Percentiles rank a stretch among this genome's conserved stretches.
These are phyloP conservation scores for Didymellaceae sp. DNA, from an alignment of 2,329 filamentous ascomycete species.

Conservation along the genomic window DNA sequence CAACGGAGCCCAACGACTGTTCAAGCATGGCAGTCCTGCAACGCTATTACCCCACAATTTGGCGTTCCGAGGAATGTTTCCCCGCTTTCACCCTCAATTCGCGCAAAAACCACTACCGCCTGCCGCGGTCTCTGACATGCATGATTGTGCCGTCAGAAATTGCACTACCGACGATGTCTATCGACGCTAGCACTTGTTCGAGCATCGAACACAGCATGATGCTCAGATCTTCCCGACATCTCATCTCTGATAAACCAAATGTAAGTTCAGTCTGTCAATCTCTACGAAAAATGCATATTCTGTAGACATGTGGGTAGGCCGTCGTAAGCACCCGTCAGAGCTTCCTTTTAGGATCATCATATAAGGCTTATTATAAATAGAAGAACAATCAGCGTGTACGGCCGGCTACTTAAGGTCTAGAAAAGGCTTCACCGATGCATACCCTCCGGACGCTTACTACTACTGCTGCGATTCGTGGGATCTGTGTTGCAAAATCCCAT, in stretches of 20 bases:
- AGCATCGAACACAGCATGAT: background rate
- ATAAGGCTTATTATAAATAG: background rate
- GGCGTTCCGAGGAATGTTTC: slow-evolving; percentile 39
- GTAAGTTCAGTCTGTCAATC: too few species aligned
- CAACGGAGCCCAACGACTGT: slow-evolving; percentile 27
- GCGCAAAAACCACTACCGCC: slow-evolving; percentile 27
- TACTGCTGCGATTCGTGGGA: slow-evolving; percentile 4
- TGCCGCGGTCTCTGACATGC: slow-evolving; percentile 43
- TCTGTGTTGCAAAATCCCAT: background rate
- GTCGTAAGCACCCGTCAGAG: too few species aligned
- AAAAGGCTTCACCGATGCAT: background rate
- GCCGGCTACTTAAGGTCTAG: background rate
- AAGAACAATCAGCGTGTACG: background rate
- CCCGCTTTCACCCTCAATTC: slow-evolving; percentile 45
- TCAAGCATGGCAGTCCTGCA: slow-evolving; percentile 29
- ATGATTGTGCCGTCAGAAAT: slow-evolving; percentile 29
- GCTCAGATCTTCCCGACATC: background rate
- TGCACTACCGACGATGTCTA: slow-evolving; percentile 4
- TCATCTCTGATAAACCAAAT: background rate
- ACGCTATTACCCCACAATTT: slow-evolving; percentile 49
- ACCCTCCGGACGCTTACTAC: background rate
- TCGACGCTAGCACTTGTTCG: background rate
- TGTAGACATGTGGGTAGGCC: too few species aligned
- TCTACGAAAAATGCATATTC: too few species aligned
- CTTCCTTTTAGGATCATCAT: background rate